Evolutionary conservation across 352 stramenopile genomes (phyloP).

Genomic region (Phytopythium kandeliae): DNA sequence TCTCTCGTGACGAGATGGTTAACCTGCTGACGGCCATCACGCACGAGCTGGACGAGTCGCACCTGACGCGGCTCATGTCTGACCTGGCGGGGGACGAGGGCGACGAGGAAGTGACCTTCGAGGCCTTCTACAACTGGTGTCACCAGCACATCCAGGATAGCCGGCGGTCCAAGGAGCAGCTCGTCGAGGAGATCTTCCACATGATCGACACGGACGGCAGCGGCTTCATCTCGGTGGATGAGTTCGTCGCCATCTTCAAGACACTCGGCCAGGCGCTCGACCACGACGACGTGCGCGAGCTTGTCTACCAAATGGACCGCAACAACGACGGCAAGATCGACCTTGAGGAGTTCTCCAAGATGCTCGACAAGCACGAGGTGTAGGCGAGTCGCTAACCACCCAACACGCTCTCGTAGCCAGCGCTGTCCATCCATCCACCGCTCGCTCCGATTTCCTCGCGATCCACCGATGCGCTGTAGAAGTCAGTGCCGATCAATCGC

Average conservation of each 20-base stretch:
- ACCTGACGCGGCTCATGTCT: slow-evolving; percentile 53
- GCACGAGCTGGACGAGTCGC: slow-evolving; percentile 49
- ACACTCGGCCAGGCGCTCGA: slow-evolving; percentile 62
- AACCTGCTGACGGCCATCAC: slow-evolving; percentile 55
- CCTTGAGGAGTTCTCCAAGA: slow-evolving; percentile 62
- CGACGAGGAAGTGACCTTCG: slow-evolving; percentile 43
- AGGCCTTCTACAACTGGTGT: slow-evolving; percentile 72
- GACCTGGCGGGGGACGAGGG: slow-evolving; percentile 34
- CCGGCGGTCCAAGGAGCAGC: slow-evolving; percentile 42
- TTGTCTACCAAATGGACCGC: slow-evolving; percentile 71
- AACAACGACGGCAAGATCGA: slow-evolving; percentile 77
- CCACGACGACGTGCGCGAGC: slow-evolving; percentile 65
- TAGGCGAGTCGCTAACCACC: slow-evolving; percentile 10
- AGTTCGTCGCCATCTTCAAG: slow-evolving; percentile 72
- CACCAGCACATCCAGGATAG: slow-evolving; percentile 51
- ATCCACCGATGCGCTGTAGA: neutral
- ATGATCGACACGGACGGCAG: slow-evolving; percentile 63
- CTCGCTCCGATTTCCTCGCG: neutral
- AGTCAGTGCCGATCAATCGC: neutral
- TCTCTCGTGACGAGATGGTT: slow-evolving; percentile 59
- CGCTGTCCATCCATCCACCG: neutral
- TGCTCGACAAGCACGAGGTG: slow-evolving; percentile 71
- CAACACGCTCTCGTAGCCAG: neutral
- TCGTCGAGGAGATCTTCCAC: slow-evolving; percentile 65
- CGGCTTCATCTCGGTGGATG: slow-evolving; percentile 62